A percentile compares a stretch with the other conserved stretches of the same genome.
These are phyloP conservation scores for Chaetomium olivaceum DNA, from an alignment of 2,329 filamentous ascomycete genomes.

Conservation along the genomic window DNA sequence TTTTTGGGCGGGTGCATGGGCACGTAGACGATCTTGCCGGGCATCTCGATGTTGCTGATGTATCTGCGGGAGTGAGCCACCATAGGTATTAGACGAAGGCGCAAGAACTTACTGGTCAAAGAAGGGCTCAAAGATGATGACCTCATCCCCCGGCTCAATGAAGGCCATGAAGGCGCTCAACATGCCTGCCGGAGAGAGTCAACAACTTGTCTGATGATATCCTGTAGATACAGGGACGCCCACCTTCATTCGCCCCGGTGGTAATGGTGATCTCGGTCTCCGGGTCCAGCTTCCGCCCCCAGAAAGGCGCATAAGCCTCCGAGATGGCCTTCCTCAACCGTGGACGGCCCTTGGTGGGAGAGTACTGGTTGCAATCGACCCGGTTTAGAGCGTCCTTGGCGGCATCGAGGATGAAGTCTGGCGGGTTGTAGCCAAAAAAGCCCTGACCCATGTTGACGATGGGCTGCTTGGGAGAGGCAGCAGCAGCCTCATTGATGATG, in stretches of 20 bases:
- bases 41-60: conserved; percentile 98
- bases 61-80: conserved; percentile 23
- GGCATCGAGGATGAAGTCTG: conserved; percentile 69
- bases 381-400: conserved; percentile 85
- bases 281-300: conserved; percentile 77
- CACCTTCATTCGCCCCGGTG: conserved; percentile 76
- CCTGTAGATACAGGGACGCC: not conserved
- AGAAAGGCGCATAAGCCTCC: conserved; percentile 81
- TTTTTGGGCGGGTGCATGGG: conserved; percentile 84
- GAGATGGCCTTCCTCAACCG: conserved; percentile 90
- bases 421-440: conserved; percentile 36
- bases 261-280: conserved; percentile 95
- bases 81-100: accelerated
- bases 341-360: conserved; percentile 89
- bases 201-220: not conserved
- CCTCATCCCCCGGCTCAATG: conserved; percentile 90
- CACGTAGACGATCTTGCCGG: conserved; percentile 91
- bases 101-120: conserved; percentile 76
- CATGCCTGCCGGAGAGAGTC: conserved; percentile 60
- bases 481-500: conserved; percentile 66
- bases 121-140: conserved; percentile 97
- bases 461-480: conserved; percentile 62
- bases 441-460: conserved; percentile 65
- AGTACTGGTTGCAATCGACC: conserved; percentile 99
- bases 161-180: conserved; percentile 98